Evolutionary conservation across 371 early-diverging fungal genomes (phyloP).

Genomic region (Mucor racemosus): DNA sequence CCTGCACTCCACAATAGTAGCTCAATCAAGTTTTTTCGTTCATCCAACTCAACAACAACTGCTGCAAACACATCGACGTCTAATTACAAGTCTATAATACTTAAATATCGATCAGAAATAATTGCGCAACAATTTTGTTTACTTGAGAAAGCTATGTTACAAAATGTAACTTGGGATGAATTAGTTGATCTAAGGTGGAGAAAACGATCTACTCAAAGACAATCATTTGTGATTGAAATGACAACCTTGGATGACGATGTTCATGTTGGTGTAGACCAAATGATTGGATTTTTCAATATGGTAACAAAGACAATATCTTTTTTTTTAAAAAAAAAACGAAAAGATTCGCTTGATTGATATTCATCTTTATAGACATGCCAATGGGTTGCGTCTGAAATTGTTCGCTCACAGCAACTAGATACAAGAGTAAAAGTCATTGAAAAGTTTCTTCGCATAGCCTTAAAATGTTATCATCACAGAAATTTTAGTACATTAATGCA

Average conservation of each 20-base stretch:
- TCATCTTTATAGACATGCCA: slow-evolving; percentile 40
- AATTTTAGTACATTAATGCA: slow-evolving; percentile 67
- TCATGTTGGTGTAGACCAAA: slow-evolving; percentile 33
- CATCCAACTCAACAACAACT: background rate
- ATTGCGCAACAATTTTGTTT: slow-evolving; percentile 61
- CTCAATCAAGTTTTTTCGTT: background rate
- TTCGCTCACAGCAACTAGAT: slow-evolving; percentile 36
- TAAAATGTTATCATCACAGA: slow-evolving; percentile 64
- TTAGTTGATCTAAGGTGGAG: slow-evolving; percentile 58
- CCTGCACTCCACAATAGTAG: background rate
- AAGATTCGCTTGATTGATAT: background rate
- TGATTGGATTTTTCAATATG: slow-evolving; percentile 50
- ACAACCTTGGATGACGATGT: slow-evolving; percentile 6
- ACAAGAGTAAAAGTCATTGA: slow-evolving; percentile 45
- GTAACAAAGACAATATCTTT: slow-evolving; percentile 20
- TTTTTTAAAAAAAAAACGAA: background rate
- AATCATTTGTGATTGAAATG: slow-evolving; percentile 12
- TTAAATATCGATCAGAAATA: slow-evolving; percentile 46
- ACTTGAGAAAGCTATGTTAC: slow-evolving; percentile 58
- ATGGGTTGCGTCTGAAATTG: slow-evolving; percentile 59
- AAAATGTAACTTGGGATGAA: slow-evolving; percentile 63
- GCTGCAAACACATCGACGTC: background rate
- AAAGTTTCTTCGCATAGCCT: slow-evolving; percentile 54
- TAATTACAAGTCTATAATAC: slow-evolving; percentile 42
- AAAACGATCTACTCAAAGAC: slow-evolving; percentile 27